Base-by-base conservation (phyloP, 768 basidiomycete species). In the Mrakia gelida region DNA sequence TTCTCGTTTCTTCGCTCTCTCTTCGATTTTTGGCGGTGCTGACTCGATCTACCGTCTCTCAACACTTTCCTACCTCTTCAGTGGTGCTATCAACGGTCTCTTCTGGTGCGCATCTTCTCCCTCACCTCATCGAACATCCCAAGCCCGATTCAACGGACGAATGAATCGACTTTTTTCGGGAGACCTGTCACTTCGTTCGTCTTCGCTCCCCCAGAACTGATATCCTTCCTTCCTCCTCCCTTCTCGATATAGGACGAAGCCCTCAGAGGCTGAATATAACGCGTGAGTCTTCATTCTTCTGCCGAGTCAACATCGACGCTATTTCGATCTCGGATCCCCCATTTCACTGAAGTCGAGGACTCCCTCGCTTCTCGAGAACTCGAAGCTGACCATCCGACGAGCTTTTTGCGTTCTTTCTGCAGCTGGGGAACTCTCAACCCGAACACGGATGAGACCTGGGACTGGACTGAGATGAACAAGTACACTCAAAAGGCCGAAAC, bases 51-150 rank as follows among this genome's bases (percentile, higher is more conserved):
- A n/a, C 23, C 70, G 13, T 68, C 49, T 26, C 3, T n/a, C 4
- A 38, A 38, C 8, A 38, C 49, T 2, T 1, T 41, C 16, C 32
- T 15, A 4, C 49, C 89, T 0, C 18, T 21, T 52, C 15, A 59
- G 59, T 59, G 87, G 89, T 43, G 90, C 91, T 13, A 86, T 91
- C 75, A 92, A 92, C 83, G 90, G 89, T 70, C 87, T 91, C 86
- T 91, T 90, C 84, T 85, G 88, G 80, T 80, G 81, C 71, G 78
- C 54, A 4, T 16, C 63, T 32, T 45, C 41, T 26, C 23, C 26
- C n/a, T 71, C 26, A 21, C 15, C 32, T 28, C 21, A 81, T 80
- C 77, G 5, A 80, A 81, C 80, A 45, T 45, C 45, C 1, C n/a
- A 3, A n/a, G 6, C 16, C 62, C 32, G 62, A 63, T 8, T 0